These are phyloP conservation scores for Parachaetomium inaequale DNA, from an alignment of 495 filamentous ascomycete genomes.

Conservation along the genomic window DNA sequence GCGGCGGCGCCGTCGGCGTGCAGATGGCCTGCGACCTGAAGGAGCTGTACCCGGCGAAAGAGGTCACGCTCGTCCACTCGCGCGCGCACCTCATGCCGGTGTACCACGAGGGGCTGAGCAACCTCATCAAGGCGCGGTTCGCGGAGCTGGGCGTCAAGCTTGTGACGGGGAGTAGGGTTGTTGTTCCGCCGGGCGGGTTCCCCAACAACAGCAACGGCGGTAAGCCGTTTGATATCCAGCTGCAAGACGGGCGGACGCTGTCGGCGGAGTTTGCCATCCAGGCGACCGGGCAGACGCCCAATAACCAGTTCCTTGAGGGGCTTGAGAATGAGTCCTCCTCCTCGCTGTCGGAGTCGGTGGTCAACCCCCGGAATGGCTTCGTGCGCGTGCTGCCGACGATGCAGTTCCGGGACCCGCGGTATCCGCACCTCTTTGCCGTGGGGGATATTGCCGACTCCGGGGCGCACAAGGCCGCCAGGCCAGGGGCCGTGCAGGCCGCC, in stretches of 20 bases:
- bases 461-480: conserved; percentile 52
- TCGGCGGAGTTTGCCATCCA: conserved; percentile 23
- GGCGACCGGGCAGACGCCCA: conserved; percentile 48
- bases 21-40: conserved; percentile 60
- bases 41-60: conserved; percentile 52
- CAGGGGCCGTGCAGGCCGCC: conserved; percentile 49
- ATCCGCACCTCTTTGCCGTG: conserved; percentile 48
- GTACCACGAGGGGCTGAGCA: conserved; percentile 50
- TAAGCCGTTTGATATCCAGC: conserved; percentile 6
- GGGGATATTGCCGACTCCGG: conserved; percentile 60
- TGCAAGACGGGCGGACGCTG: conserved; percentile 17
- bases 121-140: conserved; percentile 40
- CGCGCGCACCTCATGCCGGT: conserved; percentile 47
- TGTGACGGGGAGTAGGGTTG: conserved; percentile 17
- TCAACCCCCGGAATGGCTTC: conserved; percentile 43
- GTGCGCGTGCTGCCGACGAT: conserved; percentile 53
- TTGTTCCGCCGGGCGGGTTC: conserved; percentile 27
- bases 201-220: conserved; percentile 10
- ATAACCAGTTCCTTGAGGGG: conserved; percentile 43
- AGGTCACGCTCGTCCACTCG: conserved; percentile 56
- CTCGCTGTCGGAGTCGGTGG: conserved; percentile 33
- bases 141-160: conserved; percentile 38
- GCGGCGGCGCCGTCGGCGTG: conserved; percentile 59
- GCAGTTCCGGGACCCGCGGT: conserved; percentile 45
- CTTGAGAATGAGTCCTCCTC: conserved; percentile 24